phyloP scores from a whole-genome alignment of 2,329 filamentous ascomycete genomes.

The Fusarium redolens region DNA sequence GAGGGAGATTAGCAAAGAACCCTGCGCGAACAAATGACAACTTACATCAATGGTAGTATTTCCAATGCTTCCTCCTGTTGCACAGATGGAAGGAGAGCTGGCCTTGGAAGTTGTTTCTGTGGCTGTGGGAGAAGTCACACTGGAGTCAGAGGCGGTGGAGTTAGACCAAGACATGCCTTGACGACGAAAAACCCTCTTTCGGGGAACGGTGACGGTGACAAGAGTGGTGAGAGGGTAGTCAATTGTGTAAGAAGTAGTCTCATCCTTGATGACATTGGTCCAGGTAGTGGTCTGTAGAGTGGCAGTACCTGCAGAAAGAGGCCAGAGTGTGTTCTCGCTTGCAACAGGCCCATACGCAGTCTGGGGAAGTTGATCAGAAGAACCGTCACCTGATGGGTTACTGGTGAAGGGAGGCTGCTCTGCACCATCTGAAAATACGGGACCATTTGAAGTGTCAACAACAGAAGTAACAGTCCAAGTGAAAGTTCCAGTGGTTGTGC shows the following conservation, averaged over 20 bases:
- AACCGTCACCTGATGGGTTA: conserved; percentile 19
- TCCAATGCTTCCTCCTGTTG: conserved; percentile 49
- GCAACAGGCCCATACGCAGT: conserved; percentile 42
- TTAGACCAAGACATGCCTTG: conserved; percentile 51
- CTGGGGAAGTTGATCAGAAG: conserved; percentile 26
- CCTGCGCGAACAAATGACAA: neutral
- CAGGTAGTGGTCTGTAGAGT: conserved; percentile 52
- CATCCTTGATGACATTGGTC: conserved; percentile 53
- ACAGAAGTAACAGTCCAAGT: conserved; percentile 43
- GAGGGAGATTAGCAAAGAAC: conserved; percentile 23
- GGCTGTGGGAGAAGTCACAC: conserved; percentile 8
- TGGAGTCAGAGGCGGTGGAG: conserved; percentile 41
- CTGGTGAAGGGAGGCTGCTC: conserved; percentile 32
- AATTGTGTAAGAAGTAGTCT: conserved; percentile 55
- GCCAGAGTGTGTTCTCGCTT: conserved; percentile 41
- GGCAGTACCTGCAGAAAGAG: conserved; percentile 35
- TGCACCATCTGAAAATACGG: conserved; percentile 35
- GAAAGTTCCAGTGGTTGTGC: conserved; percentile 40
- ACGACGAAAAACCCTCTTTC: conserved; percentile 45
- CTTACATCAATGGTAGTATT: conserved; percentile 55
- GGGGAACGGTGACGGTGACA: conserved; percentile 48
- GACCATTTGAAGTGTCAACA: conserved; percentile 36
- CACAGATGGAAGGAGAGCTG: conserved; percentile 42
- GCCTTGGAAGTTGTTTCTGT: conserved; percentile 6
- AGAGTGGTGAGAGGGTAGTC: conserved; percentile 54